Conservation (phyloP, 1,284 basidiomycete genomes). For the Phylloboletellus chloephorus region DNA sequence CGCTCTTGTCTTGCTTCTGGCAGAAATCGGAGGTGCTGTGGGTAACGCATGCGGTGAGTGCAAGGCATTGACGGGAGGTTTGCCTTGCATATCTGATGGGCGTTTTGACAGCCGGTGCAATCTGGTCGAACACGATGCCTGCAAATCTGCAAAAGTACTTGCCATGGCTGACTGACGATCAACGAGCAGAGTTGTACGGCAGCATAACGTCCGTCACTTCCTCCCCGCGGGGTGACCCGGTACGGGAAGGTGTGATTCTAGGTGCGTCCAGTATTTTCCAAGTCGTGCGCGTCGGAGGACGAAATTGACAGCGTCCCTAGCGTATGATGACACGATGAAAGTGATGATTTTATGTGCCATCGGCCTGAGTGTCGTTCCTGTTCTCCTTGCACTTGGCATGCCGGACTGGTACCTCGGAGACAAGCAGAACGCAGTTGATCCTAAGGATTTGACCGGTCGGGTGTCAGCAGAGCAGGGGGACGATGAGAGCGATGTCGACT, state of each 20-base stretch:
- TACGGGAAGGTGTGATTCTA: conserved; percentile 44
- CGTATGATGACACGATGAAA: conserved; percentile 42
- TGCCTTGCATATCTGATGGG: background rate
- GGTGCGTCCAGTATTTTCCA: conserved; percentile 22
- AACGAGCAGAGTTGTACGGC: conserved; percentile 37
- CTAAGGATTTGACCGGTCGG: conserved; percentile 17
- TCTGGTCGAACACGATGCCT: conserved; percentile 51
- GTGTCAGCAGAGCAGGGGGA: background rate
- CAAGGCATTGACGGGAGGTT: background rate
- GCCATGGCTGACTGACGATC: conserved; percentile 30
- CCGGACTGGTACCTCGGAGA: conserved; percentile 26
- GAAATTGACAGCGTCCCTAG: conserved; percentile 14
- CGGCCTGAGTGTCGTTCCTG: conserved; percentile 22
- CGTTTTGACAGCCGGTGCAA: conserved; percentile 36
- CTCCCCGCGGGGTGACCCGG: conserved; percentile 39
- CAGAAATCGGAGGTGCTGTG: conserved; percentile 72
- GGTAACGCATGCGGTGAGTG: conserved; percentile 60
- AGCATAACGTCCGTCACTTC: conserved; percentile 39
- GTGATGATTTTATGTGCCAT: conserved; percentile 34
- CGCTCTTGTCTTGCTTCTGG: conserved; percentile 74
- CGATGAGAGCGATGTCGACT: background rate
- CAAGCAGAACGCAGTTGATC: conserved; percentile 26
- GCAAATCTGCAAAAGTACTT: conserved; percentile 43
- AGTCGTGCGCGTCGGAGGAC: background rate
- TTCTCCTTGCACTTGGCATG: conserved; percentile 24